These are phyloP conservation scores for Oryza meyeriana DNA, from an alignment of 176 grass and related monocot genomes.

Conservation along the genomic window DNA sequence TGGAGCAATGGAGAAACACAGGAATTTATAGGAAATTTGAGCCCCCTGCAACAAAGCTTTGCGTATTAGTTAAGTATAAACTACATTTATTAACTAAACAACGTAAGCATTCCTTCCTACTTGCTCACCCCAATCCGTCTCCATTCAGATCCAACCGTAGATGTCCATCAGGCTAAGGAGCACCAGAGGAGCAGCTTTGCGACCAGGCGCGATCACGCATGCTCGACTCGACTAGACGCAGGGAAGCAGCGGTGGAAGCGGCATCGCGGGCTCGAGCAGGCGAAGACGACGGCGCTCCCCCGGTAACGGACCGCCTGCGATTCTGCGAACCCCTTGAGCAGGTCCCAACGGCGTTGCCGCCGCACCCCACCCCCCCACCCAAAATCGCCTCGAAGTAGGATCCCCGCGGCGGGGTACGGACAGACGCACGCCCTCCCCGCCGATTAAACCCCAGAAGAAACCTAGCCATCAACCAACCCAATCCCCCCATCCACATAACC, in stretches of 20 bases:
- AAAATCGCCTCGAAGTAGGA: no score
- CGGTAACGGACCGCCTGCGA: no score
- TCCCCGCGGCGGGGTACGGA: no score
- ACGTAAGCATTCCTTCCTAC: background rate
- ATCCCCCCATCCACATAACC: background rate
- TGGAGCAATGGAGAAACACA: background rate
- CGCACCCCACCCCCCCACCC: no score
- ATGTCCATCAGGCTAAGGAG: background rate
- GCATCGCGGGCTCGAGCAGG: no score
- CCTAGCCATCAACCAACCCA: background rate
- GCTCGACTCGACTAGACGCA: no score
- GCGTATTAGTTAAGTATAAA: background rate
- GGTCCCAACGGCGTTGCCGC: no score
- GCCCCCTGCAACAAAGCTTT: background rate
- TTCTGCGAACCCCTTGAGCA: no score
- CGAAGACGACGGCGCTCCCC: no score
- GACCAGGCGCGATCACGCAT: no score
- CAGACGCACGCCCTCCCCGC: no score
- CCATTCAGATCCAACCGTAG: background rate
- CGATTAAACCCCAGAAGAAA: background rate
- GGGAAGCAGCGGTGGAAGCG: no score
- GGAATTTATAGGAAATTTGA: background rate
- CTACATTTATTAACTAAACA: background rate
- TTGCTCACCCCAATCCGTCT: background rate
- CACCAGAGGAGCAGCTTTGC: background rate